phyloP scores from a whole-genome alignment of 2,329 filamentous ascomycete genomes.

The Aspergillus fumigatus region DNA sequence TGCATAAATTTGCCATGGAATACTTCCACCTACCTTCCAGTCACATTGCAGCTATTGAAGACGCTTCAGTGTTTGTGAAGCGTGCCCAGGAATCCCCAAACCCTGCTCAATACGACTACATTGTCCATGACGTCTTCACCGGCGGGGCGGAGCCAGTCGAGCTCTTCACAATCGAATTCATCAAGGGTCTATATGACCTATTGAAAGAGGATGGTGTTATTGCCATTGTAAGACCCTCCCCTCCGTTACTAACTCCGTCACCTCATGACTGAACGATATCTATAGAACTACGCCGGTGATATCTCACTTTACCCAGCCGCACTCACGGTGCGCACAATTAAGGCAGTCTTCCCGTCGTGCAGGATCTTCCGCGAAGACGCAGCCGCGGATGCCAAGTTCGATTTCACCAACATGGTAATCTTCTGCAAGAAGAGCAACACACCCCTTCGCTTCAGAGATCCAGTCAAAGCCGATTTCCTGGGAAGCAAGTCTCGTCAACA shows the following conservation, averaged over 20 bases:
- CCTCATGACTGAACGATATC: slow-evolving; percentile 10
- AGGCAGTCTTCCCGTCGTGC: slow-evolving; percentile 78
- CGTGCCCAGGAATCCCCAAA: slow-evolving; percentile 46
- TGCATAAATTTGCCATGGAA: slow-evolving; percentile 74
- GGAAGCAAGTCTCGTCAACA: slow-evolving; percentile 64
- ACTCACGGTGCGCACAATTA: slow-evolving; percentile 78
- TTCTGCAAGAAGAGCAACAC: slow-evolving; percentile 71
- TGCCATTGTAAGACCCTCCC: slow-evolving; percentile 64
- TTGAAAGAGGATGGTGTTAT: slow-evolving; percentile 76
- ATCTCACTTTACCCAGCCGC: slow-evolving; percentile 69
- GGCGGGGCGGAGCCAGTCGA: slow-evolving; percentile 86
- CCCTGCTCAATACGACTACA: slow-evolving; percentile 69
- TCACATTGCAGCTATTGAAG: slow-evolving; percentile 73
- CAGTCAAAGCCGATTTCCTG: slow-evolving; percentile 63
- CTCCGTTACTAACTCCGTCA: background rate
- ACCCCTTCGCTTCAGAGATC: slow-evolving; percentile 62
- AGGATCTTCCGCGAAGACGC: slow-evolving; percentile 81
- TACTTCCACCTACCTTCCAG: slow-evolving; percentile 78
- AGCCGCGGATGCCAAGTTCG: slow-evolving; percentile 50
- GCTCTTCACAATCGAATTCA: slow-evolving; percentile 83
- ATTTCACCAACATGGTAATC: slow-evolving; percentile 95
- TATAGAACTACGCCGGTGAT: slow-evolving; percentile 90
- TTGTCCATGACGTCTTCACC: slow-evolving; percentile 96
- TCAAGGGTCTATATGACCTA: slow-evolving; percentile 64
- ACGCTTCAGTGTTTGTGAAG: slow-evolving; percentile 68